Evolutionary conservation across 2,329 filamentous ascomycete genomes (phyloP).

Genomic region (Xylaria sp.): DNA sequence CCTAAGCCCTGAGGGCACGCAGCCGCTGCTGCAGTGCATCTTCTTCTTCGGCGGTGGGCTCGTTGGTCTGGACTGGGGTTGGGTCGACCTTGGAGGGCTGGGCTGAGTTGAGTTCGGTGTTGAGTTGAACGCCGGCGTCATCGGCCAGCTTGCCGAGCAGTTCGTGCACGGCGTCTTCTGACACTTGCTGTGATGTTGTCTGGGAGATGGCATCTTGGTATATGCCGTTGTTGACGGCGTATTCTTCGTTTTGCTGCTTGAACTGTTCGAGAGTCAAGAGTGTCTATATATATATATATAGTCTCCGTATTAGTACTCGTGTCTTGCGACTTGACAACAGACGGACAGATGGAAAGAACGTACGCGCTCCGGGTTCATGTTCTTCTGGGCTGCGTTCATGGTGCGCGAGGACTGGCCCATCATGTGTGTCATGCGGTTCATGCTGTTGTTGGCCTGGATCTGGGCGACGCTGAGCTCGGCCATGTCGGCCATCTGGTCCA

Average conservation of each 20-base stretch:
- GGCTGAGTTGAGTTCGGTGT: slow-evolving; percentile 74
- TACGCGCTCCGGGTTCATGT: slow-evolving; percentile 68
- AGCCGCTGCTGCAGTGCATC: slow-evolving; percentile 75
- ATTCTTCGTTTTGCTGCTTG: slow-evolving; percentile 72
- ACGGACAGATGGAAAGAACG: slow-evolving; percentile 12
- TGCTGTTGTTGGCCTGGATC: slow-evolving; percentile 73
- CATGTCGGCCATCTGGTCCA: slow-evolving; percentile 74
- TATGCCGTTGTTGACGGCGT: slow-evolving; percentile 75
- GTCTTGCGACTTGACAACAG: too few relatives aligned
- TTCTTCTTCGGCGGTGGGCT: slow-evolving; percentile 81
- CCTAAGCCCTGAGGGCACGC: slow-evolving; percentile 64
- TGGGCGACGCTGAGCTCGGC: slow-evolving; percentile 69
- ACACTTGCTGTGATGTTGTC: slow-evolving; percentile 76
- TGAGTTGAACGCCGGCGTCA: slow-evolving; percentile 85
- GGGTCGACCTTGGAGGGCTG: slow-evolving; percentile 69
- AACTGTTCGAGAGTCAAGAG: slow-evolving; percentile 71
- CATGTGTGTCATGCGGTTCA: slow-evolving; percentile 74
- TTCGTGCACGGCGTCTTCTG: slow-evolving; percentile 87
- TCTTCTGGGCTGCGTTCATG: slow-evolving; percentile 69
- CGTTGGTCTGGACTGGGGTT: slow-evolving; percentile 60
- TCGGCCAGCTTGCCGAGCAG: slow-evolving; percentile 87
- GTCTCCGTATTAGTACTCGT: not conserved
- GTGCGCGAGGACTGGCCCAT: slow-evolving; percentile 69
- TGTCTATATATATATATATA: slow-evolving; percentile 55
- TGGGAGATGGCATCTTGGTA: slow-evolving; percentile 88